phyloP scores from a whole-genome alignment of 208 protist genomes.

The Crithidia fasciculata region DNA sequence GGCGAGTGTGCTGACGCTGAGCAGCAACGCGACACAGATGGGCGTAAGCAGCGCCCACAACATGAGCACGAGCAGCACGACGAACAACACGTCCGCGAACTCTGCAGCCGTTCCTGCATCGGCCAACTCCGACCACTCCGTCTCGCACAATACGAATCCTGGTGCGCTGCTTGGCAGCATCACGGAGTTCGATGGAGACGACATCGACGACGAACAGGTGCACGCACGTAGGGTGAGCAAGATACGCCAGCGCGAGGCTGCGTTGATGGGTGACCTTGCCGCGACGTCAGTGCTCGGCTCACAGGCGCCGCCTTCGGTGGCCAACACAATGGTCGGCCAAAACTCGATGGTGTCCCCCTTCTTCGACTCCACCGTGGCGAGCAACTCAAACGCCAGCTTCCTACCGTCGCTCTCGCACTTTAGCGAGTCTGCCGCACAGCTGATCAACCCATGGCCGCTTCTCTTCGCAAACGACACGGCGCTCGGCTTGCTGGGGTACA shows the following conservation, averaged over 20 bases:
- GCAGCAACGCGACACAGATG: background rate
- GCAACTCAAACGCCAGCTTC: no score
- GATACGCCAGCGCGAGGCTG: conserved; percentile 2
- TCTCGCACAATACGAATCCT: background rate
- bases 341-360: background rate
- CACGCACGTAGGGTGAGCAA: conserved; percentile 4
- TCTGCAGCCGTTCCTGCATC: background rate
- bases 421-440: conserved; percentile 12
- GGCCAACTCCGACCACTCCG: conserved; percentile 3
- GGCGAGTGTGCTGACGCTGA: background rate
- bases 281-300: conserved; percentile 6
- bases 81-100: background rate
- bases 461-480: conserved; percentile 34
- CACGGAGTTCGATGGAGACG: conserved; percentile 11
- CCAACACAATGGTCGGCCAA: conserved; percentile 9
- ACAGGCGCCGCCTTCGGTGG: conserved; percentile 8
- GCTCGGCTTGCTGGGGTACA: conserved; percentile 26
- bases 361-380: background rate
- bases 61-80: background rate
- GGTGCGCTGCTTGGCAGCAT: conserved; percentile 12
- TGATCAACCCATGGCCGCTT: conserved; percentile 23
- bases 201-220: conserved; percentile 16
- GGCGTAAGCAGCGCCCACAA: background rate
- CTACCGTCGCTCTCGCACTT: conserved; percentile 4
- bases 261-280: background rate